Conservation (phyloP, 495 filamentous ascomycete species). For the Penicillium manginii region DNA sequence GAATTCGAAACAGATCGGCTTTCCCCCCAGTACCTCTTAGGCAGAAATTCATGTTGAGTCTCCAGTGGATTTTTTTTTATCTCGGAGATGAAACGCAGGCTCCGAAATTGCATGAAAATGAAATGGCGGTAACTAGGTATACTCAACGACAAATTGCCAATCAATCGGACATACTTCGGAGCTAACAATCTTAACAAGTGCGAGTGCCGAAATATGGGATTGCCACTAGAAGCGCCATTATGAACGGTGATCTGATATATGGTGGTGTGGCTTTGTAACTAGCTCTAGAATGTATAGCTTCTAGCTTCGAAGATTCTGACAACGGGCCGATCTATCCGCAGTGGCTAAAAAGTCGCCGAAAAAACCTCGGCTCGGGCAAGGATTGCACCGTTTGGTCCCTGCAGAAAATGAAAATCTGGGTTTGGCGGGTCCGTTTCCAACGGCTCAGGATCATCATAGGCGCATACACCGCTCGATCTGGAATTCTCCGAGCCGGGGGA, state of each 20-base stretch:
- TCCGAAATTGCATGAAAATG: not conserved
- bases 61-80: too few species aligned
- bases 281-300: too few species aligned
- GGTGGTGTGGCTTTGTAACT: not conserved
- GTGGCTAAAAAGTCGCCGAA: slow-evolving; percentile 8
- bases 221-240: not conserved
- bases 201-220: too few species aligned
- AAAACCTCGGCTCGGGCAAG: not conserved
- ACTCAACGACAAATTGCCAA: not conserved
- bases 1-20: too few species aligned
- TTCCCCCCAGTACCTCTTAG: too few species aligned
- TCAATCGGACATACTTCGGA: not conserved
- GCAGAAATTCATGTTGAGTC: too few species aligned
- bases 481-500: not conserved
- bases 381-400: slow-evolving; percentile 3
- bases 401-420: not conserved
- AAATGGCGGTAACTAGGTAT: too few species aligned
- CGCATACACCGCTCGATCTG: not conserved
- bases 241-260: not conserved
- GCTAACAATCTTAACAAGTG: not conserved
- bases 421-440: not conserved
- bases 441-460: not conserved
- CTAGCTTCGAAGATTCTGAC: not conserved
- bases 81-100: too few species aligned
- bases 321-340: slow-evolving; percentile 3